Conservation (phyloP, 2,329 filamentous ascomycete genomes). For the Colletotrichum orbiculare region DNA sequence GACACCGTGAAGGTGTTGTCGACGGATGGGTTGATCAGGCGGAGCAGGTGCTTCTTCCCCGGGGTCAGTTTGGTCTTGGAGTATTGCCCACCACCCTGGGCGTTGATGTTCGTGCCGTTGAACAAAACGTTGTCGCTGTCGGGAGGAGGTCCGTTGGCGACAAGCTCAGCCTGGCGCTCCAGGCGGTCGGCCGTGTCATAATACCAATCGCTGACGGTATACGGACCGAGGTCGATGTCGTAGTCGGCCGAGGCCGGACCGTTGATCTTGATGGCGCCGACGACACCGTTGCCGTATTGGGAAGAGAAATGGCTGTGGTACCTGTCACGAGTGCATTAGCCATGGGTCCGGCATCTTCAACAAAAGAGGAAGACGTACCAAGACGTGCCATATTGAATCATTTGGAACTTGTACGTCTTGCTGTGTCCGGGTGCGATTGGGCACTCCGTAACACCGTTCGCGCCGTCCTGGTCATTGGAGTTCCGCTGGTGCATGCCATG, state of each 20-base stretch:
- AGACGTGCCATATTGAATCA: conserved; percentile 50
- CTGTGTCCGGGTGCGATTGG: conserved; percentile 48
- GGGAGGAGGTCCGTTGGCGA: conserved; percentile 37
- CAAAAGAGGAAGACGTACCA: conserved; percentile 40
- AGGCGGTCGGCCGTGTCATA: conserved; percentile 48
- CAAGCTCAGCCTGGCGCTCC: conserved; percentile 37
- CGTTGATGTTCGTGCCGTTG: conserved; percentile 54
- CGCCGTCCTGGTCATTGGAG: conserved; percentile 56
- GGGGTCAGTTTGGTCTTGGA: conserved; percentile 46
- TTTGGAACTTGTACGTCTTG: conserved; percentile 49
- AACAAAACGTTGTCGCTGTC: conserved; percentile 53
- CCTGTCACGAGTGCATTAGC: conserved; percentile 41
- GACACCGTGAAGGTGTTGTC: conserved; percentile 62
- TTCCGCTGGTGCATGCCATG: conserved; percentile 59
- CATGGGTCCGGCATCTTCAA: not conserved
- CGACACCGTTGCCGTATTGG: conserved; percentile 63
- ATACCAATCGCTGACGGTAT: conserved; percentile 66
- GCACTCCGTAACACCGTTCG: conserved; percentile 57
- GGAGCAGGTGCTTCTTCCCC: conserved; percentile 60
- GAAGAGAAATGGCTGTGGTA: conserved; percentile 64
- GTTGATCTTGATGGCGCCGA: conserved; percentile 62
- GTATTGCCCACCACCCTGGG: conserved; percentile 44
- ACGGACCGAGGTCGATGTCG: conserved; percentile 69
- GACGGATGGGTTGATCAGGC: conserved; percentile 63
- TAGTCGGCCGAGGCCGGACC: conserved; percentile 59